Conservation (phyloP, 2,329 filamentous ascomycete species). For the Xylariaceae sp. region DNA sequence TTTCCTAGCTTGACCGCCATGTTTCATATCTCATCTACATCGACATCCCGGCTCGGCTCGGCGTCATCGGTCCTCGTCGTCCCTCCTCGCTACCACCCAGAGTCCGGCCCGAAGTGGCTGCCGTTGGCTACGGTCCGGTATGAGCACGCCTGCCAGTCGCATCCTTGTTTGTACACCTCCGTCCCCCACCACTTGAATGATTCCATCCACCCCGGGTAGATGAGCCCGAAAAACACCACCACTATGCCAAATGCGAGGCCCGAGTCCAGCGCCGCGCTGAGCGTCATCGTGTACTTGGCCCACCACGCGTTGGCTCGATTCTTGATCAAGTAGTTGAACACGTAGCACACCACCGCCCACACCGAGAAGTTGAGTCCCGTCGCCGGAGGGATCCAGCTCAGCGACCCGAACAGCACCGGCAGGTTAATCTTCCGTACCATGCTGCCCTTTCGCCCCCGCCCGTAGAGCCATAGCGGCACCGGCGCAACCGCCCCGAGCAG, state of each 20-base stretch:
- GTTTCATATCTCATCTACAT: too few relatives aligned
- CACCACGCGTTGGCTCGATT: conserved; percentile 72
- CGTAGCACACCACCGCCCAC: conserved; percentile 79
- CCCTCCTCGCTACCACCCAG: conserved; percentile 41
- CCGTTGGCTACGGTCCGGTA: conserved; percentile 63
- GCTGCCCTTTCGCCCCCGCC: conserved; percentile 54
- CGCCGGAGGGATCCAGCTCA: conserved; percentile 84
- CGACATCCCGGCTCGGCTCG: too few relatives aligned
- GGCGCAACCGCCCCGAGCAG: conserved; percentile 71
- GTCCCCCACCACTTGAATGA: conserved; percentile 85
- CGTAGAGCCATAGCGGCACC: conserved; percentile 69
- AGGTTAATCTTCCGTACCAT: conserved; percentile 74
- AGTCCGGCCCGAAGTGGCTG: conserved; percentile 61
- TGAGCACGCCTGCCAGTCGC: conserved; percentile 78
- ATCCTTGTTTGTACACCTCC: conserved; percentile 77
- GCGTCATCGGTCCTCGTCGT: too few relatives aligned
- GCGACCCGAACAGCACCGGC: conserved; percentile 76
- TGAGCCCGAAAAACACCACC: conserved; percentile 78
- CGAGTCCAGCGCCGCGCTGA: conserved; percentile 78
- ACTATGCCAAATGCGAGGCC: conserved; percentile 79
- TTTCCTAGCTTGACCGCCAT: too few relatives aligned
- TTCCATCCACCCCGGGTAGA: conserved; percentile 74
- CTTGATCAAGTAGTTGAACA: conserved; percentile 77
- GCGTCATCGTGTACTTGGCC: conserved; percentile 87
- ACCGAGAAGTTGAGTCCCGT: conserved; percentile 84